phyloP scores from a whole-genome alignment of 192 early-diverging fungal genomes.

The Coemansia nantahalensis region DNA sequence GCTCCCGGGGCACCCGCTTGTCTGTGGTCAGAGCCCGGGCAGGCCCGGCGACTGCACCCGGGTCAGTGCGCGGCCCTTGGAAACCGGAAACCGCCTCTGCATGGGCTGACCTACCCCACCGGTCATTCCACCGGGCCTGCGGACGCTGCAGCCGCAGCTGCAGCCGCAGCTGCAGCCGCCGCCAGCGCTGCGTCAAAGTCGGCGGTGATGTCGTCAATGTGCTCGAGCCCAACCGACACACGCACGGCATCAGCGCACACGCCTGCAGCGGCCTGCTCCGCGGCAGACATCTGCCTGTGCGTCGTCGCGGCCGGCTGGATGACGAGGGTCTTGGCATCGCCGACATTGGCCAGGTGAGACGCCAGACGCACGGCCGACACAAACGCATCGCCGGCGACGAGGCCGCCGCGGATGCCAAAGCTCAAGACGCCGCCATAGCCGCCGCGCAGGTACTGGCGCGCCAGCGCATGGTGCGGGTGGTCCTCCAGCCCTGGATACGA shows the following conservation, averaged over 20 bases:
- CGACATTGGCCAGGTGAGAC: slow-evolving; percentile 94
- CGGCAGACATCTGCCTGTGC: slow-evolving; percentile 81
- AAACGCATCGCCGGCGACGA: slow-evolving; percentile 61
- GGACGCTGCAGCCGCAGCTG: too few species aligned
- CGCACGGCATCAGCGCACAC: slow-evolving; percentile 80
- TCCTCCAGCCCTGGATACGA: slow-evolving; percentile 80
- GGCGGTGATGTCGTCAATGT: slow-evolving; percentile 68
- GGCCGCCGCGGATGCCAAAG: slow-evolving; percentile 65
- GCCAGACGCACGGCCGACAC: slow-evolving; percentile 77
- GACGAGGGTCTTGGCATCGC: slow-evolving; percentile 85
- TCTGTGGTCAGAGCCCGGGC: too few species aligned
- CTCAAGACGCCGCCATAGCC: slow-evolving; percentile 88
- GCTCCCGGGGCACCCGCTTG: too few species aligned
- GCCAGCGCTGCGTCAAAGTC: slow-evolving; percentile 62
- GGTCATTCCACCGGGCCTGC: too few species aligned
- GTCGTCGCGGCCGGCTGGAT: slow-evolving; percentile 85
- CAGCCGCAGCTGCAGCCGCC: neutral
- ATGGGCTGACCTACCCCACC: too few species aligned
- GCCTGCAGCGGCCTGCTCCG: slow-evolving; percentile 75
- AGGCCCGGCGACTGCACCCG: too few species aligned
- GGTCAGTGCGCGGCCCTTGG: too few species aligned
- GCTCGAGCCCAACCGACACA: slow-evolving; percentile 83
- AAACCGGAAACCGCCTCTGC: too few species aligned
- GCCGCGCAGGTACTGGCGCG: slow-evolving; percentile 77
- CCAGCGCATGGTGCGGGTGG: slow-evolving; percentile 75